These are phyloP conservation scores for Tetrahymena thermophila DNA, from an alignment of 73 alveolate genomes.

Conservation along the genomic window DNA sequence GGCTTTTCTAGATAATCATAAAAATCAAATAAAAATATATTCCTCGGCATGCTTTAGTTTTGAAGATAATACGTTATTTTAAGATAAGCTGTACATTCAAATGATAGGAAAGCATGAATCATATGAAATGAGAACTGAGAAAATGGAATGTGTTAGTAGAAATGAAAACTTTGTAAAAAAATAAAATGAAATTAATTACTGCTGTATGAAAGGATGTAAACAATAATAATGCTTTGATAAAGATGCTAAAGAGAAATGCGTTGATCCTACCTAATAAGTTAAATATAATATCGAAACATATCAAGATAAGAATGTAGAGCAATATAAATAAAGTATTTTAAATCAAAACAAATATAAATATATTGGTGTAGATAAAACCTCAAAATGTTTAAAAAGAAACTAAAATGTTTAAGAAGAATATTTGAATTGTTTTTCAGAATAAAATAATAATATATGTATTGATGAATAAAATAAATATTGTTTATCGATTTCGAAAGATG, in stretches of 20 bases:
- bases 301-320: neutral
- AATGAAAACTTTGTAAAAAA: too few species aligned
- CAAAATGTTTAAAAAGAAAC: neutral
- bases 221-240: neutral
- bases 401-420: neutral
- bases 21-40: too few species aligned
- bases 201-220: neutral
- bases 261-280: too few species aligned
- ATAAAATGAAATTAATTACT: neutral
- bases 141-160: neutral
- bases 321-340: neutral
- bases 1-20: too few species aligned
- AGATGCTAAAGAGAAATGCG: neutral
- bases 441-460: neutral
- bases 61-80: too few species aligned
- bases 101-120: too few species aligned
- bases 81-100: too few species aligned
- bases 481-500: neutral
- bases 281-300: too few species aligned
- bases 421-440: neutral
- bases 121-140: too few species aligned
- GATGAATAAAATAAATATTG: neutral
- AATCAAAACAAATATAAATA: too few species aligned
- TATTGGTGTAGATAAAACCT: neutral
- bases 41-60: too few species aligned